phyloP scores from a whole-genome alignment of 2,329 filamentous ascomycete genomes.

The Pyrenophora graminea region DNA sequence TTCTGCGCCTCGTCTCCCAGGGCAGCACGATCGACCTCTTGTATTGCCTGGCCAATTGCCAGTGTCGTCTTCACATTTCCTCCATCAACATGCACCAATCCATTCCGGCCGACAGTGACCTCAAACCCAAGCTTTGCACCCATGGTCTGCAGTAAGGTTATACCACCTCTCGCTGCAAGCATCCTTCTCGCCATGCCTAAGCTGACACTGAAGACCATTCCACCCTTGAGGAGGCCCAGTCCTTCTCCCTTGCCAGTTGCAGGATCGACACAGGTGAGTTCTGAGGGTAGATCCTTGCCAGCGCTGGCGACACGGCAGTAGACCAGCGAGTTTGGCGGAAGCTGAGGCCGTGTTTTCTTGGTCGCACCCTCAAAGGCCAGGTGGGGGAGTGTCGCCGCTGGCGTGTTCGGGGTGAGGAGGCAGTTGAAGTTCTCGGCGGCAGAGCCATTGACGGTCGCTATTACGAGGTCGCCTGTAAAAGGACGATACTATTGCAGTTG shows the following conservation, averaged over 20 bases:
- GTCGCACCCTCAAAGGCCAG: conserved; percentile 91
- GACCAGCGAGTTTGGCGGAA: conserved; percentile 75
- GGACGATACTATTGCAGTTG: conserved; percentile 70
- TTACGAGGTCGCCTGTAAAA: conserved; percentile 79
- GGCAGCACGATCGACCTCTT: conserved; percentile 72
- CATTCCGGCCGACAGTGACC: conserved; percentile 90
- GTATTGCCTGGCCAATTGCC: conserved; percentile 76
- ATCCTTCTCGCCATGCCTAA: conserved; percentile 80
- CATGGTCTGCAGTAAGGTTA: conserved; percentile 79
- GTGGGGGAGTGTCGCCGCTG: conserved; percentile 74
- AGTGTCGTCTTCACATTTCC: conserved; percentile 73
- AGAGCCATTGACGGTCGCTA: conserved; percentile 80
- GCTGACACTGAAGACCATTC: conserved; percentile 84
- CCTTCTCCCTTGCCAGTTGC: conserved; percentile 88
- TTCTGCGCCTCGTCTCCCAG: conserved; percentile 69
- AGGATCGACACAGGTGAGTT: conserved; percentile 86
- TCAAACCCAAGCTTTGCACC: conserved; percentile 86
- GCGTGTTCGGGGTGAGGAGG: conserved; percentile 67
- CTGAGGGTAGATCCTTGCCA: conserved; percentile 69
- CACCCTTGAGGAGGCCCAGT: conserved; percentile 78
- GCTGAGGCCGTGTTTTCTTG: conserved; percentile 85
- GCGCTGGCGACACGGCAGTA: conserved; percentile 83
- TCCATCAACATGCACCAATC: conserved; percentile 87
- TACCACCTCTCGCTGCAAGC: conserved; percentile 63
- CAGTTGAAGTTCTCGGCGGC: conserved; percentile 80